Evolutionary conservation across 352 stramenopile genomes (phyloP).

Genomic region (Phytophthora colocasiae): DNA sequence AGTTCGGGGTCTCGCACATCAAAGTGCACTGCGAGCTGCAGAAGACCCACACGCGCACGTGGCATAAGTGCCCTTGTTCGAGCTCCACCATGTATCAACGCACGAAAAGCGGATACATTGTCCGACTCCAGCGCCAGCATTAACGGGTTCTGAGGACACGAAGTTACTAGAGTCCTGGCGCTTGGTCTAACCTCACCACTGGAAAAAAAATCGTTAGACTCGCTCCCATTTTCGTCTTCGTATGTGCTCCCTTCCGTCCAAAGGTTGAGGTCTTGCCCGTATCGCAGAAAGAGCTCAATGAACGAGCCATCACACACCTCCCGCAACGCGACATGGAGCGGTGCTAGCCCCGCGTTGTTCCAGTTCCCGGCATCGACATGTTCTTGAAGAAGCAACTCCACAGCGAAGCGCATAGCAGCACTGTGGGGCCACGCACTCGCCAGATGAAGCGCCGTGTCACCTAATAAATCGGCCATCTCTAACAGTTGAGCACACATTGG

Average conservation of each 20-base stretch:
- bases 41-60: slow-evolving; percentile 50
- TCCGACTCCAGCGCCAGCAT: slow-evolving; percentile 63
- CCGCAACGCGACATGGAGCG: slow-evolving; percentile 64
- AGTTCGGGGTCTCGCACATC: slow-evolving; percentile 33
- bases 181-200: slow-evolving; percentile 7
- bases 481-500: slow-evolving; percentile 34
- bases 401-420: slow-evolving; percentile 44
- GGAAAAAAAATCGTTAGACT: slow-evolving; percentile 16
- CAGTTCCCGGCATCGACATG: slow-evolving; percentile 56
- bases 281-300: slow-evolving; percentile 56
- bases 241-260: slow-evolving; percentile 62
- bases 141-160: slow-evolving; percentile 47
- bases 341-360: slow-evolving; percentile 53
- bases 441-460: slow-evolving; percentile 60
- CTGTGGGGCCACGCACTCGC: slow-evolving; percentile 49
- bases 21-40: slow-evolving; percentile 55
- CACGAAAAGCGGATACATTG: slow-evolving; percentile 56
- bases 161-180: slow-evolving; percentile 13
- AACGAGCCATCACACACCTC: slow-evolving; percentile 49
- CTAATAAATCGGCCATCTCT: slow-evolving; percentile 35
- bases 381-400: slow-evolving; percentile 53
- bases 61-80: slow-evolving; percentile 54
- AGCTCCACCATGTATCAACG: slow-evolving; percentile 55
- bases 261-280: slow-evolving; percentile 63
- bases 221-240: slow-evolving; percentile 18